phyloP scores from a whole-genome alignment of 306 rosid species.

The Inga laurina region DNA sequence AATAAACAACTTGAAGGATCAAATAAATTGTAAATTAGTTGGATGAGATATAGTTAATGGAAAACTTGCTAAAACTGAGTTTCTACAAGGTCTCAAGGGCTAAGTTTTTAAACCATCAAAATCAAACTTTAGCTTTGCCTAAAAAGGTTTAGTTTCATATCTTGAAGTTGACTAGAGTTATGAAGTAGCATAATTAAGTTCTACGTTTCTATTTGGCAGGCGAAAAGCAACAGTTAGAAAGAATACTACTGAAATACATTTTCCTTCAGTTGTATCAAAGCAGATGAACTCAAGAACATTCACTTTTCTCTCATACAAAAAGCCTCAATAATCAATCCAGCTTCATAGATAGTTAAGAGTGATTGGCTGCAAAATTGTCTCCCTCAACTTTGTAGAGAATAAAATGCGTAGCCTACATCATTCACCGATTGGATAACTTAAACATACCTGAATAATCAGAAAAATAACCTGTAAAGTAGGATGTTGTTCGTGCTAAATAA shows the following conservation, averaged over 20 bases:
- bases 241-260: not conserved
- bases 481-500: constrained; percentile 85
- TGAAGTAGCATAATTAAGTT: not conserved
- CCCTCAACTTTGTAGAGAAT: constrained; percentile 22
- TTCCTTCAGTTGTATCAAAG: constrained; percentile 10
- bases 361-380: not conserved
- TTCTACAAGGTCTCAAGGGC: not conserved
- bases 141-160: not conserved
- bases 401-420: constrained; percentile 16
- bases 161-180: constrained; percentile 1
- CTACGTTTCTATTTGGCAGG: not conserved
- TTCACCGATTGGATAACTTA: constrained; percentile 20
- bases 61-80: constrained; percentile 17
- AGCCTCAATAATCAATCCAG: constrained; percentile 11
- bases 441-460: constrained; percentile 77
- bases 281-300: constrained; percentile 11
- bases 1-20: not conserved
- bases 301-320: constrained; percentile 17
- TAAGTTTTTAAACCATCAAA: constrained; percentile 19
- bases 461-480: constrained; percentile 77
- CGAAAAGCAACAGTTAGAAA: constrained; percentile 9
- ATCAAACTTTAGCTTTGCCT: constrained; percentile 16
- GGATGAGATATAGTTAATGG: not conserved
- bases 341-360: constrained; percentile 7
- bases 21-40: not conserved